Evolutionary conservation across 2,329 filamentous ascomycete genomes (phyloP).

Genomic region (Pseudogymnoascus sp.): DNA sequence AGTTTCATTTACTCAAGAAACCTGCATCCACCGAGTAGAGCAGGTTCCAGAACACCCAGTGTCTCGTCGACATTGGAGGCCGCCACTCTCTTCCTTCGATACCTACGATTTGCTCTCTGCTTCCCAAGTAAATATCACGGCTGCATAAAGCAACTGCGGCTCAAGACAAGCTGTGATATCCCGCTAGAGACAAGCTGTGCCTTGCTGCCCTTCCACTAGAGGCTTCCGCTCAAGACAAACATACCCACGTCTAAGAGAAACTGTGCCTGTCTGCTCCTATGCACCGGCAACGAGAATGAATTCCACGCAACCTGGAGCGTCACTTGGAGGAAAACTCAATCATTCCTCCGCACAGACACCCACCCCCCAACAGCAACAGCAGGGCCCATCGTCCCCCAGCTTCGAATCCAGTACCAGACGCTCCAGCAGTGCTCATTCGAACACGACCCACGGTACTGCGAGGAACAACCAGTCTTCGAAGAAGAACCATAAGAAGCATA

Average conservation of each 20-base stretch:
- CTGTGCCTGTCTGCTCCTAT: not conserved
- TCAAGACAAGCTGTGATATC: not conserved
- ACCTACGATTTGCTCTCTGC: not conserved
- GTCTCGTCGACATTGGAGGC: not conserved
- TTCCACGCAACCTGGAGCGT: conserved; percentile 24
- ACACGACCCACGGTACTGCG: conserved; percentile 35
- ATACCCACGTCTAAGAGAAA: not conserved
- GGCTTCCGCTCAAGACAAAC: not conserved
- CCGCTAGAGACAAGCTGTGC: not conserved
- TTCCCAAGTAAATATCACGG: not conserved
- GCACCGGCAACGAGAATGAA: conserved; percentile 22
- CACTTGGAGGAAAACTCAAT: conserved; percentile 27
- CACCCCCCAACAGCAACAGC: conserved; percentile 24
- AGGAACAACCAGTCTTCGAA: conserved; percentile 69
- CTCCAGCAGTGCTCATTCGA: not conserved
- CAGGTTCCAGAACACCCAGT: not conserved
- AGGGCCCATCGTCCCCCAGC: conserved; percentile 19
- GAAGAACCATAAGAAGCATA: conserved; percentile 78
- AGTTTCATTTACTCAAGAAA: not conserved
- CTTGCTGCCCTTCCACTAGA: not conserved
- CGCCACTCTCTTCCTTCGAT: not conserved
- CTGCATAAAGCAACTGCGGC: not conserved
- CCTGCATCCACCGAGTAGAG: not conserved
- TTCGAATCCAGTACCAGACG: conserved; percentile 25
- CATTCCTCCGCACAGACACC: conserved; percentile 24